A percentile compares a stretch with the other conserved stretches of the same genome.
phyloP scores from a whole-genome alignment of 306 rosid species.

The Cucurbita ficifolia region DNA sequence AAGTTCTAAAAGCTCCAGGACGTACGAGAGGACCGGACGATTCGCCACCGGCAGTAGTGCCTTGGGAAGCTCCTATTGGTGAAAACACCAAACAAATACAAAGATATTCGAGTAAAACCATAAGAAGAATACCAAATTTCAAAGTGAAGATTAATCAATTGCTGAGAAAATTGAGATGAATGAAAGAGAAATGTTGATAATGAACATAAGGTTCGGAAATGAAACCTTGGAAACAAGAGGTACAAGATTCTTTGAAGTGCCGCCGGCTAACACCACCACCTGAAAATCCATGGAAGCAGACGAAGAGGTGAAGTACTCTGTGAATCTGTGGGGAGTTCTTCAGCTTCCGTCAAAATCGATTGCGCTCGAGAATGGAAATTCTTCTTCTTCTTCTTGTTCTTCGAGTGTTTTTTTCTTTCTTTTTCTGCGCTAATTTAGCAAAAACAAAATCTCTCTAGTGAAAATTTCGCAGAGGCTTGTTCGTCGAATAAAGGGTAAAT shows the following conservation, averaged over 20 bases:
- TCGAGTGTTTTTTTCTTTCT: background rate
- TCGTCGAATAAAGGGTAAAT: background rate
- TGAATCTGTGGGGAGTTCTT: background rate
- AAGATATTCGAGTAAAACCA: background rate
- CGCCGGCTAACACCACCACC: constrained; percentile 91
- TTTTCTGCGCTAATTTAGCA: background rate
- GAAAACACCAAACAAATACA: background rate
- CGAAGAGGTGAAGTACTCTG: constrained; percentile 1
- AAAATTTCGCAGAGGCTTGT: background rate
- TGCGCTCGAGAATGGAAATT: background rate
- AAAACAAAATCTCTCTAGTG: background rate
- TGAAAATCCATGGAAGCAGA: constrained; percentile 61
- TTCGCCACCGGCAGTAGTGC: constrained; percentile 91
- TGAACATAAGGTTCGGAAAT: background rate
- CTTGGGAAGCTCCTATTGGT: constrained; percentile 72
- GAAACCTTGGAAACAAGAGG: constrained; percentile 84
- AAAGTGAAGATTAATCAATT: background rate
- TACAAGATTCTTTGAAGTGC: constrained; percentile 62
- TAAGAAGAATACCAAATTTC: background rate
- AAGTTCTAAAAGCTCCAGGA: constrained; percentile 63
- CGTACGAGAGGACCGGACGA: constrained; percentile 80
- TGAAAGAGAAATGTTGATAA: background rate
- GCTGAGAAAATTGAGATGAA: background rate
- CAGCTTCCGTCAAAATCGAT: background rate
- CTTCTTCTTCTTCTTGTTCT: background rate